phyloP scores from a whole-genome alignment of 805 yeast genomes.

The Clavispora santaluciae region DNA sequence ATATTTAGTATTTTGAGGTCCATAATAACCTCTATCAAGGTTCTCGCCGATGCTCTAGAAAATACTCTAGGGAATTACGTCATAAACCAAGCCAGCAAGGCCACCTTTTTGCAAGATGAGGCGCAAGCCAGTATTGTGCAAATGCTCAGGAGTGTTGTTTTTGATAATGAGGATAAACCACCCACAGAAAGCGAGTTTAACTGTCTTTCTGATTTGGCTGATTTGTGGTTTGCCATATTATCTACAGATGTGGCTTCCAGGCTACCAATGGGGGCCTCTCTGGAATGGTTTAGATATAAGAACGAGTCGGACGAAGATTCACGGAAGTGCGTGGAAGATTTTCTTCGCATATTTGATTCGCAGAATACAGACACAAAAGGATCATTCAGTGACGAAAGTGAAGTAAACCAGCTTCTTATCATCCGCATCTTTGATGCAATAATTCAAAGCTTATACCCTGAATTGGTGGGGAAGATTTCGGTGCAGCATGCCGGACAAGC shows the following conservation, averaged over 20 bases:
- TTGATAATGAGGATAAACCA: conserved; percentile 4
- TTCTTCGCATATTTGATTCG: conserved; percentile 15
- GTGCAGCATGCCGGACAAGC: not conserved
- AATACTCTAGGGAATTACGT: conserved; percentile 2
- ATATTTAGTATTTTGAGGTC: conserved; percentile 6
- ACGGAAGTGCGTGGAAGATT: conserved; percentile 10
- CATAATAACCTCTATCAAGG: conserved; percentile 1
- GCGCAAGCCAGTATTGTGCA: conserved; percentile 13
- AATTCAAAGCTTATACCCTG: conserved; percentile 21
- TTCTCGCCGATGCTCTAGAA: conserved; percentile 7
- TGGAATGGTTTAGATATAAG: conserved; percentile 5
- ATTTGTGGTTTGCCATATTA: conserved; percentile 3
- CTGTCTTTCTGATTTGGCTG: conserved; percentile 12
- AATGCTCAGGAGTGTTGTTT: conserved; percentile 11
- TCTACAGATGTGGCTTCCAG: not conserved
- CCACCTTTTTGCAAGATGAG: conserved; percentile 7
- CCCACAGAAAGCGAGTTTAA: not conserved
- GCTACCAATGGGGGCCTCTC: conserved; percentile 2
- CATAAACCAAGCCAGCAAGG: conserved; percentile 2
- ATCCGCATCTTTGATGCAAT: conserved; percentile 20
- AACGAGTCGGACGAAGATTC: conserved; percentile 17
- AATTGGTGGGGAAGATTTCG: conserved; percentile 8
- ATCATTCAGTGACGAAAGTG: conserved; percentile 5
- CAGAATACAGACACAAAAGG: not conserved
- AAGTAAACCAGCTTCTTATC: conserved; percentile 19